Conservation (phyloP, 352 stramenopile species). For the Phytophthora ramorum region DNA sequence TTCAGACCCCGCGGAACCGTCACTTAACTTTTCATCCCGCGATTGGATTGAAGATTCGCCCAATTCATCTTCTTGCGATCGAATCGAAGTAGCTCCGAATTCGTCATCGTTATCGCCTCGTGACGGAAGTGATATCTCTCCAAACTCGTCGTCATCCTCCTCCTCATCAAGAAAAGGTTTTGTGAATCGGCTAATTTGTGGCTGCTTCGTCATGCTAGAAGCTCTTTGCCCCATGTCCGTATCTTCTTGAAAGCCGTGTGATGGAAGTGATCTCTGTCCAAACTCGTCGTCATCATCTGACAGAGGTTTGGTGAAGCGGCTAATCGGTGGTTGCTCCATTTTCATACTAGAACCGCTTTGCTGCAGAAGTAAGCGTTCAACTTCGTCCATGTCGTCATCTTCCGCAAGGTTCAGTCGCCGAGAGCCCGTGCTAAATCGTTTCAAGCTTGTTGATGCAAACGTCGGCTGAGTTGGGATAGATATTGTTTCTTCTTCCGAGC, state of each 20-base stretch:
- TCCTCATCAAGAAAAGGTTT: conserved; percentile 9
- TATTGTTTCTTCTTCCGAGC: conserved; percentile 31
- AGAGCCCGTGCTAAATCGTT: conserved; percentile 16
- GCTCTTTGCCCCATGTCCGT: conserved; percentile 40
- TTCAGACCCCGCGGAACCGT: conserved; percentile 5
- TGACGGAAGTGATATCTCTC: conserved; percentile 1
- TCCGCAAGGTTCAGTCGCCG: conserved; percentile 29
- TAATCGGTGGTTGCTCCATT: neutral
- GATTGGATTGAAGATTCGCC: conserved; percentile 1
- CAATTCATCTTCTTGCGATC: conserved; percentile 3
- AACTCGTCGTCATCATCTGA: conserved; percentile 16
- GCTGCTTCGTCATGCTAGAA: conserved; percentile 6
- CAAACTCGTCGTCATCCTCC: conserved; percentile 11
- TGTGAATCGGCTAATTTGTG: neutral
- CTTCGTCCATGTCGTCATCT: conserved; percentile 42
- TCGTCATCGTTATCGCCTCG: neutral
- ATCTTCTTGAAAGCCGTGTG: conserved; percentile 17
- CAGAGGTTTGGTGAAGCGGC: neutral
- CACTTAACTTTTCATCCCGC: conserved; percentile 5
- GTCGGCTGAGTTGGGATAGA: conserved; percentile 1
- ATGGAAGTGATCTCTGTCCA: conserved; percentile 5
- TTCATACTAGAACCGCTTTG: conserved; percentile 19
- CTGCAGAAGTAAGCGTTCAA: conserved; percentile 31
- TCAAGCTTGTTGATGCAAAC: conserved; percentile 8
- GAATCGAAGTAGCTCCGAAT: neutral